Base-by-base conservation (phyloP, 2,329 filamentous ascomycete genomes). In the Scedosporium minutisporum region DNA sequence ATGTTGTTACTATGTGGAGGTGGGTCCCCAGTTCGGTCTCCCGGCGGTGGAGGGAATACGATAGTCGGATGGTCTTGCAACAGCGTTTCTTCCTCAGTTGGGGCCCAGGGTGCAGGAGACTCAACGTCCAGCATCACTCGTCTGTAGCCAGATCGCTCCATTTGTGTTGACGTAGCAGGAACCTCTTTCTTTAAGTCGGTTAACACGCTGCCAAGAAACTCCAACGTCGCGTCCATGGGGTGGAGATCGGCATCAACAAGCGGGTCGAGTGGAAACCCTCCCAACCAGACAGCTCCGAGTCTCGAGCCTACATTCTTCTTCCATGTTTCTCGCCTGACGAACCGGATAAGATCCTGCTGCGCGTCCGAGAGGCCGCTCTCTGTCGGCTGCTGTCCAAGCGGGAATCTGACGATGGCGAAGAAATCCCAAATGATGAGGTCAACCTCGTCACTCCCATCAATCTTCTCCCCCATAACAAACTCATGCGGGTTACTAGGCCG, bases 341-440 rank as follows among this genome's bases (percentile, higher is more conserved):
- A 65, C 3, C 73, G 65, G 46, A 85, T 71, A 5, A 83, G 66
- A 18, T 72, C 69, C 7, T 71, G 74, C 65, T 86, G 83, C 59
- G 78, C 77, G 21, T 73, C 68, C 2, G 75, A 71, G 3, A 86
- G 72, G 14, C 78, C 73, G 1, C 66, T 65, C 60, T 75, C 70
- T 1, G 66, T 68, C 0, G 72, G 51, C 1, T 60, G 4, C 4
- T 65, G 53, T 14, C 65, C 63, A 0, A 63, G 60, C 0, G 66
- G 64, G 6, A 71, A 69, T 27, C 68, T 72, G 1, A 69, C 65
- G 1, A 64, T 66, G 6, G 73, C 71, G 1, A 69, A 66, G 1
- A 72, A 63, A 65, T 86, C 83, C 82, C 82, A 85, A 44, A 86
- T 81, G 5, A 86, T 71, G 12, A 86, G 66, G 66, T 86, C 82